Base-by-base conservation (phyloP, 768 basidiomycete genomes). In the Collybia nuda region DNA sequence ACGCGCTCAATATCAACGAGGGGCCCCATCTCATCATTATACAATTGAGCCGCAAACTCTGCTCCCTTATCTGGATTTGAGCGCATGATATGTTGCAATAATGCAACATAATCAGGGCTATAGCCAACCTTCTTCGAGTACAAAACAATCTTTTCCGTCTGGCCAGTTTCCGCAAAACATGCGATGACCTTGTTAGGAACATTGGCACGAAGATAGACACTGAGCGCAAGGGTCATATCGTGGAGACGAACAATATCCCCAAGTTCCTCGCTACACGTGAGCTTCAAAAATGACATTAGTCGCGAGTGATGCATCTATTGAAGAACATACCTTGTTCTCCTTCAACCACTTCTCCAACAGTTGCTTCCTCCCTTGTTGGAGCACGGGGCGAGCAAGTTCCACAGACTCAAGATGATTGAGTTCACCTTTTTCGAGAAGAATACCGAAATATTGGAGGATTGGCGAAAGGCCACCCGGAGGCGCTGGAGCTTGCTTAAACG, bases 341-440 rank as follows among this genome's bases (percentile, higher is more conserved):
- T 99, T 99, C 54, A 99, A 73, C 97, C 97, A 99, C 63, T 98
- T 98, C 76, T 99, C 97, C 14, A 99, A 76, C 40, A 98, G 75
- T 62, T 98, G 93, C 71, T 99, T 98, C 67, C 93, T 85, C 29
- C 93, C 93, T 72, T 99, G 97, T 57, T 91, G 88, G 40, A 99
- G 74, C 6, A 99, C 97, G 15, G 97, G 97, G 41, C 94, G 84
- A 1, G 97, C 97, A 40, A 99, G 82, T 67, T 99, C 97, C 26
- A 99, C 69, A 12, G 93, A 95, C 67, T 99, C 97, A 7, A 88
- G 81, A 65, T 96, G 93, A 70, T 99, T 99, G 51, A 99, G 82
- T 71, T 97, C 93, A 21, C 97, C 97, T 70, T 95, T 97, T 77
- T 98, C 97, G 39, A 99, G 78, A n/a, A 99, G 73, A 54, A 98